Base-by-base conservation (phyloP, 2,329 filamentous ascomycete genomes). In the Fusarium ambrosium region DNA sequence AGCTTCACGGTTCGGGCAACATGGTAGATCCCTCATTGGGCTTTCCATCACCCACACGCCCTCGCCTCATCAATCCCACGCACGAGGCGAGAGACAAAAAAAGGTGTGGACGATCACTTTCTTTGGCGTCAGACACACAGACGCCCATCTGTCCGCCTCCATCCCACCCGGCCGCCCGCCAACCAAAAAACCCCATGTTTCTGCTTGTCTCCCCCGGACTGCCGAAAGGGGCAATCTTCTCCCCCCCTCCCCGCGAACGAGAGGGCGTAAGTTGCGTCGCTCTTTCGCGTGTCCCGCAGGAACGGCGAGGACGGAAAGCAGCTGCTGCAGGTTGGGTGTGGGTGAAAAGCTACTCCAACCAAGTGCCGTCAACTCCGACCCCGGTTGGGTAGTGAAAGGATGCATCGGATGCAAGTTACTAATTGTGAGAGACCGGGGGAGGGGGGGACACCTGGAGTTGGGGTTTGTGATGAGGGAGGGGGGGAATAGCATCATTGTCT, bases 111-210 rank as follows among this genome's bases (percentile, higher is more conserved):
- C 68, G 39, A 62, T 72, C 68, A 45, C 58, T 69, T 24, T 39
- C 37, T 29, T 55, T 64, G 43, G 45, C n/a, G 45, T 51, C n/a
- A 64, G 20, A 64, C 32, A 56, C 69, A 62, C 58, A 69, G 63
- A 62, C 34, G 53, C 64, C 66, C 73, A 68, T 78, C 64, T 72
- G 70, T 68, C 75, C 74, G 76, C 68, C 71, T 56, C 62, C 65
- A 78, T 66, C 53, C 63, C 62, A 68, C 66, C 76, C 76, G 72
- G 39, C 72, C 65, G 77, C 64, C 74, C 74, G 77, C 76, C 72
- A 75, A 58, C 73, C 48, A 73, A 53, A 53, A 56, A 37, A 55
- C 63, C 68, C 68, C n/a, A 51, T 64, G 20, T 66, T 55, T 56
- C 69, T 66, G 68, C 72, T 68, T 27, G 72, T 66, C 65, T 41